Evolutionary conservation across 1,139 yeast species (phyloP), one percentile per base, ranked within the genome.

Genomic region (Lodderomyces parapsilosis): DNA sequence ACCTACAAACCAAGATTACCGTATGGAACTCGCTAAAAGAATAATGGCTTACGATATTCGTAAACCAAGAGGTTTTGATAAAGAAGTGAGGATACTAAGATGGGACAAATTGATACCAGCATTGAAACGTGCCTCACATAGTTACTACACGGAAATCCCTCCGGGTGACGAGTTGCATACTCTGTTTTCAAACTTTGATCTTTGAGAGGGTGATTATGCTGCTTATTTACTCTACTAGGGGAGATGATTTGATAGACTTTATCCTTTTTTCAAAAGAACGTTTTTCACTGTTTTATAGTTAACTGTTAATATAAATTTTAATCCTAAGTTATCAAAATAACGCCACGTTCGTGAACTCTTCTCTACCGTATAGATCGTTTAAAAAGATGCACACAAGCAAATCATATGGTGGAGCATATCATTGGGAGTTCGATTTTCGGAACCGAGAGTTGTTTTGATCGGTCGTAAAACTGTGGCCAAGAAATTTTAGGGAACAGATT

Each of bases 21-120:
- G 81, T 50, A 61, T 69, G 25, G 84, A 80, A 53, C 65, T 81
- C 49, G 86, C 86, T 4, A 78, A 77, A 49, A 67, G 86, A 56
- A 81, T 81, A 30, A 81, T 81, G 85, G 75, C 76, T n/a, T 81
- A 81, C 56, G 81, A 77, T 48, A 66, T 70, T 18, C 69, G 86
- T 53, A 80, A 78, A 53, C 87, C 86, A 28, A 66, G 86, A 52
- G 86, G 86, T 1, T 81, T 81, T 57, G 86, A 81, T 55, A 81
- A 81, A 58, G 86, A 80, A 51, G 85, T 81, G 24, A 63, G 86
- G 41, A 80, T 81, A 36, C 62, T 81, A 49, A 68, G 75, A 46
- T 81, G 86, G 86, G 80, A 75, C 43, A 79, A 74, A 50, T 65
- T 81, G 46, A 71, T 71, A 11, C 81, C 83, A 2, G 86, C 86